A percentile compares a stretch with the other conserved stretches of the same genome.
phyloP scores from a whole-genome alignment of 2,329 filamentous ascomycete species.

The Thielaviopsis punctulata region DNA sequence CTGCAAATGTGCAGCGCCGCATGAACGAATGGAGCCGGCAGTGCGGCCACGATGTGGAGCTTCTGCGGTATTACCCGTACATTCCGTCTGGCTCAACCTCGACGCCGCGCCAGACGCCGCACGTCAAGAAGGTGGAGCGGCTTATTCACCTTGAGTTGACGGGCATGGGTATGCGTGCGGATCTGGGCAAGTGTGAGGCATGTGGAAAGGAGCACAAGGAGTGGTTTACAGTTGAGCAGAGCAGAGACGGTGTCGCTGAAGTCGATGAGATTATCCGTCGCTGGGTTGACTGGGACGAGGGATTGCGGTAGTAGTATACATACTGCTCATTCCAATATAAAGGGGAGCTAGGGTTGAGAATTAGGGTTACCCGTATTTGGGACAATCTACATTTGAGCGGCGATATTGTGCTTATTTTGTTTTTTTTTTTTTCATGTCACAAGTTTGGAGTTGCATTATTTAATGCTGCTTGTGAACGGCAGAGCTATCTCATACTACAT shows the following conservation, averaged over 20 bases:
- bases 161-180: constrained; percentile 36
- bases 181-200: constrained; percentile 45
- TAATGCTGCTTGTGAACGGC: neutral
- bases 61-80: constrained; percentile 88
- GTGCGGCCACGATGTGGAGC: constrained; percentile 73
- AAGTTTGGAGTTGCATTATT: neutral
- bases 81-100: constrained; percentile 25
- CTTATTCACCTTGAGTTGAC: constrained; percentile 81
- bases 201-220: constrained; percentile 81
- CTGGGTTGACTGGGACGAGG: constrained; percentile 76
- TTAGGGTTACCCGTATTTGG: neutral
- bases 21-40: constrained; percentile 89
- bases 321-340: too few species aligned
- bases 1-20: constrained; percentile 71
- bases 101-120: constrained; percentile 54
- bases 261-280: constrained; percentile 54
- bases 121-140: constrained; percentile 75
- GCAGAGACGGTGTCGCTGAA: constrained; percentile 48
- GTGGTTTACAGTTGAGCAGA: constrained; percentile 85
- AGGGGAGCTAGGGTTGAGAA: neutral
- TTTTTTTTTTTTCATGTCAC: neutral
- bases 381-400: neutral
- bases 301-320: neutral
- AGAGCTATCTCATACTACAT: neutral
- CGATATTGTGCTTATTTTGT: too few species aligned